Base-by-base conservation (phyloP, 306 rosid genomes). In the Castanopsis chinensis region DNA sequence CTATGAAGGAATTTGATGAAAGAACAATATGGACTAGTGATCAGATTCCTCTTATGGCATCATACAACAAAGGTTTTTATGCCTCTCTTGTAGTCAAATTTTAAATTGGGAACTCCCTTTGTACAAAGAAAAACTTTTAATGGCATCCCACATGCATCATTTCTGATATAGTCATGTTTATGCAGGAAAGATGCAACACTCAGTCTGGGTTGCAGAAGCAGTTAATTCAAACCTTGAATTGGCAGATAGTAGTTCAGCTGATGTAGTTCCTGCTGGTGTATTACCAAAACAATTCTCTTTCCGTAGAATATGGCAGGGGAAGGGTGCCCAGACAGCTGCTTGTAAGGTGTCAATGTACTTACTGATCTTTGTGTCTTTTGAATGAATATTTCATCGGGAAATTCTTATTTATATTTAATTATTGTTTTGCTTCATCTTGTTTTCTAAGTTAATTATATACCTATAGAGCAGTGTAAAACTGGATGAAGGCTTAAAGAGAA, bases 1-100 rank as follows among this genome's bases (percentile, higher is more conserved):
- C 91, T 68, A 92, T 92, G 99, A 94, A 92, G 90, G 97, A 91
- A 84, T 91, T 88, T 75, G 97, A 94, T 53, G 99, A 94, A 88
- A 86, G 90, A 88, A 94, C 99, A 86, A 94, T 94, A 71, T 94
- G 99, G 99, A 90, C 99, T 64, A 92, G 97, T 86, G 97, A 90
- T 71, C 94, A 69, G 78, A 88, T 91, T 76, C 99, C 99, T 55
- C 91, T 94, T 33, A 92, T 94, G 97, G 99, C 93, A 81, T 92
- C 99, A 23, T 94, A 91, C 80, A 91, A 94, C 72, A 86, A 88
- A 92, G 99, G 99, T 94, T 68, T 79, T 77, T 69, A 78, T 69
- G 14, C 28, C 45, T 33, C 21, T 17, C 25, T 33, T 4, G 35
- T 33, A 35, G 37, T 35, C 37, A 49, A 17, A 4, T 67, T 64